Evolutionary conservation across 148 eudicot genomes (phyloP), one percentile per base, ranked within the genome.

Genomic region (Arbutus unedo): DNA sequence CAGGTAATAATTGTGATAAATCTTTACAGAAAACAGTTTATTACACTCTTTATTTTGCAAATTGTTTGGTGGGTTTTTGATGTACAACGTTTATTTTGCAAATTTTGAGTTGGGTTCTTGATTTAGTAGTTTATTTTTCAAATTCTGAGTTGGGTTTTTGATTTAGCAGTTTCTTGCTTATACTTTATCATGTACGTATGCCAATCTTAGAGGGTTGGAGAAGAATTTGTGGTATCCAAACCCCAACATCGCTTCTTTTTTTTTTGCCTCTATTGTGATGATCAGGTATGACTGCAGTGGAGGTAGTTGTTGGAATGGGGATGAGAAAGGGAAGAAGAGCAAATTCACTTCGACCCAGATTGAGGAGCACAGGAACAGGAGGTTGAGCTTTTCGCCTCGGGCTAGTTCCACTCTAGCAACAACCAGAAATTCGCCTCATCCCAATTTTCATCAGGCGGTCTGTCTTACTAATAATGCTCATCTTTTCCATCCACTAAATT

Each of bases 371-470:
- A 82, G 83, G 80, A 87, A 86, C 81, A 86, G 66, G 86, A 86
- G 48, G 59, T 68, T 81, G 57, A 56, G 84, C 82, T 49, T 87
- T 79, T 82, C 81, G 19, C 77, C 85, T 55, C 49, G 43, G 87
- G 85, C 87, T 87, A 68, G 83, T 74, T 85, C 87, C 55, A 82
- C 87, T 81, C 45, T 70, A 56, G 83, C 83, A 18, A 78, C 78
- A 51, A 84, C 87, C 16, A 89, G 59, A 83, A 89, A 84, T 81
- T 74, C 87, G 2, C 78, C 87, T 25, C 84, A 84, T 86, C 86
- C 91, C 84, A 85, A 90, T 64, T 87, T 89, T 83, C 88, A 90
- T 81, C 90, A 87, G 86, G 87, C 92, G 94, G 98, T 93, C 81
- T 87, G 59, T 78, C 56, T 82, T 74, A 49, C 43, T 16, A 38